Conservation (phyloP, 202 grass and related monocot species). For the Saccharum hybrid region DNA sequence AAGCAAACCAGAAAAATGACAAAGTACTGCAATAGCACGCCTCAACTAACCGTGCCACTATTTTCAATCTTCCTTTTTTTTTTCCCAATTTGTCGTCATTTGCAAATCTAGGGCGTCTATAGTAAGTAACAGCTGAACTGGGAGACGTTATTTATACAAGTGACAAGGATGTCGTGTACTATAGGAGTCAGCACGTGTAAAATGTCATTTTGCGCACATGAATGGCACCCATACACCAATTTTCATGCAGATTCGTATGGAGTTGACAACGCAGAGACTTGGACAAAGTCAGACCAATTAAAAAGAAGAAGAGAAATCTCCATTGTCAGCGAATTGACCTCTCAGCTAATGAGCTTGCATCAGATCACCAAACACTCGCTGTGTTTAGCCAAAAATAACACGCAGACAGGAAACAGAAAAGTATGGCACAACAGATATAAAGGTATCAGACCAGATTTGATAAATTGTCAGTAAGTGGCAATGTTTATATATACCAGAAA, state of each 20-base stretch:
- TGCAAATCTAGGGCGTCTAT: not conserved
- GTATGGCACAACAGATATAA: not conserved
- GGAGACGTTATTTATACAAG: not conserved
- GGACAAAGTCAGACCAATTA: not conserved
- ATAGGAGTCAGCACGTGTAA: not conserved
- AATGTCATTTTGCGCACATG: not conserved
- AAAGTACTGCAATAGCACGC: not conserved
- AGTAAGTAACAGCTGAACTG: not conserved
- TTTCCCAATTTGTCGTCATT: not conserved
- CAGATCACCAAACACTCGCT: not conserved
- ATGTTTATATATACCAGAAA: not conserved
- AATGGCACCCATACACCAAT: not conserved
- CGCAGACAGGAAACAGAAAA: not conserved
- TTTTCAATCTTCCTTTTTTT: not conserved
- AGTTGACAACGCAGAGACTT: not conserved
- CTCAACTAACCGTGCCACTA: not conserved
- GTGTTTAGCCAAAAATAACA: not conserved
- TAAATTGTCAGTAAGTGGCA: not conserved
- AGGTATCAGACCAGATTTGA: not conserved
- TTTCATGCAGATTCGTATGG: constrained; percentile 24
- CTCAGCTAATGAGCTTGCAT: not conserved
- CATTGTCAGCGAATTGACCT: not conserved
- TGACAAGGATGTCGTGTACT: not conserved
- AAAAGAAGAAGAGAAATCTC: not conserved
- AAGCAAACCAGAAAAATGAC: not conserved